These are phyloP conservation scores for Pulveroboletus sp. DNA, from an alignment of 768 basidiomycete genomes.

Conservation along the genomic window DNA sequence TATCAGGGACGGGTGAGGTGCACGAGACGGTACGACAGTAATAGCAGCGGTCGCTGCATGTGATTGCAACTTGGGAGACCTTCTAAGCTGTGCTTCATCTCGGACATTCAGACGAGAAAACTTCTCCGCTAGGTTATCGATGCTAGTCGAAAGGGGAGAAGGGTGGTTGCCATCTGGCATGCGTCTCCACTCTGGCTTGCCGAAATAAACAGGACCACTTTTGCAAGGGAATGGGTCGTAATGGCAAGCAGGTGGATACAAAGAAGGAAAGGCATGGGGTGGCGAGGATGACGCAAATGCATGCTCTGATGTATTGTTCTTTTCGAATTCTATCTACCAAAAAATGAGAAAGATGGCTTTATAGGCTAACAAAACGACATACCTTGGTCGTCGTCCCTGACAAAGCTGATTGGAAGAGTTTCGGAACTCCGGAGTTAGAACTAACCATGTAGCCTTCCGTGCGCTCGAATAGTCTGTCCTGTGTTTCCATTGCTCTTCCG, in stretches of 20 bases:
- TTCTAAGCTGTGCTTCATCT: conserved; percentile 1
- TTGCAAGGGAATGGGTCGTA: conserved; percentile 20
- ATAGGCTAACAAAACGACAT: neutral
- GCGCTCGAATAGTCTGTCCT: neutral
- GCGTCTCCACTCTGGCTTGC: conserved; percentile 8
- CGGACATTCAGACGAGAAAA: conserved; percentile 17
- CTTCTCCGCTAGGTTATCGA: conserved; percentile 5
- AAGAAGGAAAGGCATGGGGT: conserved; percentile 12
- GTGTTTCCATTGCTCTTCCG: neutral
- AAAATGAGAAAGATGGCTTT: neutral
- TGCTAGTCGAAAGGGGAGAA: neutral
- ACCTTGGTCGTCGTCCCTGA: neutral
- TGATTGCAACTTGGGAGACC: neutral
- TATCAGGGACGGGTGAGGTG: conserved; percentile 17
- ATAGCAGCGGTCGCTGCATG: conserved; percentile 15
- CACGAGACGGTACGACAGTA: conserved; percentile 11
- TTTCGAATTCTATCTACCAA: neutral
- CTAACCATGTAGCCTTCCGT: neutral
- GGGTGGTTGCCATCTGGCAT: neutral
- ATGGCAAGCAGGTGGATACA: conserved; percentile 11
- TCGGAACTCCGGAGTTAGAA: neutral
- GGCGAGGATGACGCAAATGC: neutral
- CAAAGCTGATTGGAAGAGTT: accelerated
- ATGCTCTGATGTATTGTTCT: neutral
- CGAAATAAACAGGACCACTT: neutral